Percentiles rank a stretch among this genome's conserved stretches.
Evolutionary conservation across 192 early-diverging fungal species (phyloP).

Genomic region (Obelidium mucronatum): DNA sequence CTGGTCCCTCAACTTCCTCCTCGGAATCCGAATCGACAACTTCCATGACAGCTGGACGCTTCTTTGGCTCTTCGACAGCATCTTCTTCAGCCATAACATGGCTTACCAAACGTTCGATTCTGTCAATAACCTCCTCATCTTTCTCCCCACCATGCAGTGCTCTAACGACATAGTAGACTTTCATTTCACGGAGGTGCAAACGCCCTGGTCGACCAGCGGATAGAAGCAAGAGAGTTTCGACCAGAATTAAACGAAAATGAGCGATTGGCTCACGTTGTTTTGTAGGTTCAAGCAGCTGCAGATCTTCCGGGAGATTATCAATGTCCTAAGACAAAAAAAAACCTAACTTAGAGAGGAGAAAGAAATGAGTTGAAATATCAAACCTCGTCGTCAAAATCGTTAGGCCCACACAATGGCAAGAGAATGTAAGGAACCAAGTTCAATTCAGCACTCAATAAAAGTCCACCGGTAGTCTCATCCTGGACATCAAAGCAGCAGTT

Average conservation of each 20-base stretch:
- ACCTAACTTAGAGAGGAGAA: not conserved
- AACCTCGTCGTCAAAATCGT: conserved; percentile 90
- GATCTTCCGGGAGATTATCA: conserved; percentile 92
- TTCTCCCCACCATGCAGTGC: conserved; percentile 81
- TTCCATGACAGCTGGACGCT: conserved; percentile 37
- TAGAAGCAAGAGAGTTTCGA: conserved; percentile 84
- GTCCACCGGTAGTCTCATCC: conserved; percentile 44
- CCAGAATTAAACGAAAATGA: conserved; percentile 71
- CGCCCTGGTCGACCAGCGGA: conserved; percentile 79
- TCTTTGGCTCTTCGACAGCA: conserved; percentile 6
- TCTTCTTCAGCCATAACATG: conserved; percentile 69
- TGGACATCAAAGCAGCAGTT: conserved; percentile 78
- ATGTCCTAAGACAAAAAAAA: conserved; percentile 72
- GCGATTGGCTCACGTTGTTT: conserved; percentile 88
- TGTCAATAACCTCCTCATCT: conserved; percentile 73
- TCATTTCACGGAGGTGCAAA: conserved; percentile 77
- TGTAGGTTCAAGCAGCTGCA: conserved; percentile 81
- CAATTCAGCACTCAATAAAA: conserved; percentile 74
- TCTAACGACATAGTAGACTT: conserved; percentile 87
- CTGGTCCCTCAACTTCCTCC: conserved; percentile 36
- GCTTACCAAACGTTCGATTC: conserved; percentile 81
- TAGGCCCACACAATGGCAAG: conserved; percentile 88
- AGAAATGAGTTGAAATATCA: conserved; percentile 25
- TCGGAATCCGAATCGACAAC: conserved; percentile 41
- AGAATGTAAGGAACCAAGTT: conserved; percentile 89